Evolutionary conservation across 2,329 filamentous ascomycete species (phyloP), one percentile per base, ranked within the genome.

Genomic region (Onygena corvina): DNA sequence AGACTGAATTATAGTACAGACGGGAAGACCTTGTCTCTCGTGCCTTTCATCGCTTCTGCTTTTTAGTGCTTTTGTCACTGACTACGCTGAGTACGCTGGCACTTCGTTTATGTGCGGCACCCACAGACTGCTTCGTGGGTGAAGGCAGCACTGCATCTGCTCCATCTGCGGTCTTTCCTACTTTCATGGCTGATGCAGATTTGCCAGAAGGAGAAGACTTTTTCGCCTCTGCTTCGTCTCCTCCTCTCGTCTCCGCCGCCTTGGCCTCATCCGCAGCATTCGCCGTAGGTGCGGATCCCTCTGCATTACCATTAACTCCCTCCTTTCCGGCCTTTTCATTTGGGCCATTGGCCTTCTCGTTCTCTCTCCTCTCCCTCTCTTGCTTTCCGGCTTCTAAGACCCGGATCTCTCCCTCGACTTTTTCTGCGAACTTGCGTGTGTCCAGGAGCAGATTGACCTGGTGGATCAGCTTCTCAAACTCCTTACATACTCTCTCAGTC

Each of bases 61-160:
- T 66, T 60, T 76, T 76, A 5, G 62, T 60, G 56, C 70, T 73
- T 61, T 74, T 74, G 50, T 86, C 81, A 62, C 83, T 87, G 4
- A 70, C 69, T 12, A 73, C 71, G 63, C 85, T 90, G 48, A 93
- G 64, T 27, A 88, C 85, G 63, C 86, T 93, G 1, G 86, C 86
- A 62, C 86, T 92, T 52, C 87, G 77, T 70, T 93, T 93, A 55
- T 84, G 81, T n/a, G 44, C 46, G 16, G 47, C 52, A 16, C 38
- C 49, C 29, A 46, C 51, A 34, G 46, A 33, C 46, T 12, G 45
- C 42, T 16, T 49, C 46, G 30, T 51, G 38, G 46, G 51, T 9
- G 54, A 56, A 3, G 21, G 18, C 9, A 21, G 33, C 7, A 25
- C 36, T 9, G 25, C 25, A 18, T 42, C 34, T 7, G 34, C 27